A percentile compares a stretch with the other conserved stretches of the same genome.
Evolutionary conservation across 139 green algal species (phyloP).

Genomic region (Tetradesmus obliquus): DNA sequence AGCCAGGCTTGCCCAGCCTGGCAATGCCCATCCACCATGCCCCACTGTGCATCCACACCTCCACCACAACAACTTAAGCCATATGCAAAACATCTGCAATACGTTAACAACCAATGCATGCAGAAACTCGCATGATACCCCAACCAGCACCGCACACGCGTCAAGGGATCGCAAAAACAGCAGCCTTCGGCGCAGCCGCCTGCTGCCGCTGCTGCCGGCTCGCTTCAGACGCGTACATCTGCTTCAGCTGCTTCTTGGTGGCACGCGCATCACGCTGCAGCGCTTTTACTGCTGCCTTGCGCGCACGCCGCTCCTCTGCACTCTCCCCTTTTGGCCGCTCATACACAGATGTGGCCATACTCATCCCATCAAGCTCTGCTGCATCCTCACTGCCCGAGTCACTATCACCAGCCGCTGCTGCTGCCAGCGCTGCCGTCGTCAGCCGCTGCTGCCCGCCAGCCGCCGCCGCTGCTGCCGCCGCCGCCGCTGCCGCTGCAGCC

Average conservation of each 20-base stretch:
- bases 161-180: constrained; percentile 56
- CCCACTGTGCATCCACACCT: no score
- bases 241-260: constrained; percentile 89
- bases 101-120: neutral
- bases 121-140: neutral
- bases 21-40: no score
- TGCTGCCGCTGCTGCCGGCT: constrained; percentile 63
- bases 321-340: constrained; percentile 80
- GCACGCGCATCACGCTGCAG: constrained; percentile 68
- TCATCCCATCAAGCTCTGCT: constrained; percentile 6
- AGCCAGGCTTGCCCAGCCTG: neutral
- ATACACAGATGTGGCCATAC: constrained; percentile 35
- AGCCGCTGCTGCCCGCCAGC: neutral
- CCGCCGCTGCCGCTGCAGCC: constrained; percentile 18
- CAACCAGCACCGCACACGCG: neutral
- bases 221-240: constrained; percentile 79
- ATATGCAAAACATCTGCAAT: neutral
- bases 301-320: constrained; percentile 79
- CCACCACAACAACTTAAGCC: no score
- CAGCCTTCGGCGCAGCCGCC: constrained; percentile 41
- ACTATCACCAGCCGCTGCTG: constrained; percentile 3
- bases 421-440: neutral
- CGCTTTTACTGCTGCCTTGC: constrained; percentile 90
- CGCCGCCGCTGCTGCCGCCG: constrained; percentile 6
- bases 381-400: constrained; percentile 25